Conservation (phyloP, 1,284 basidiomycete genomes). For the Cutaneotrichosporon spelunceum region DNA sequence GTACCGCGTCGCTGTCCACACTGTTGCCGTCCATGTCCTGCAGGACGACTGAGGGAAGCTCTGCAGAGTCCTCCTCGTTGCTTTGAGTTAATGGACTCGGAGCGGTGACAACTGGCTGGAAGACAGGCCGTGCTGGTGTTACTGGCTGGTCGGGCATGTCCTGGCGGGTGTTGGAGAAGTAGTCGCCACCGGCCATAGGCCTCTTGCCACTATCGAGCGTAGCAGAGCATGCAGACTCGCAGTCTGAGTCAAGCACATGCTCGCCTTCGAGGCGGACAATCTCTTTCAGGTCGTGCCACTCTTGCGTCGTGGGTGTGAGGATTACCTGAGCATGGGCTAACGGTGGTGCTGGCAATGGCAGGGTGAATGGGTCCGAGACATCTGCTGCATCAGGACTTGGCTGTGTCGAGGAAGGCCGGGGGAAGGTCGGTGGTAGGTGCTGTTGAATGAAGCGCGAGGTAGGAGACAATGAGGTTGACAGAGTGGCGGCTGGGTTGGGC, state of each 20-base stretch:
- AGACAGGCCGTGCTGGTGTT: conserved; percentile 7
- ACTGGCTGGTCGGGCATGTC: background rate
- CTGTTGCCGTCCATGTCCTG: conserved; percentile 7
- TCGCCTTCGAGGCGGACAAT: conserved; percentile 26
- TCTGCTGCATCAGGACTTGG: conserved; percentile 4
- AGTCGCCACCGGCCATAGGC: background rate
- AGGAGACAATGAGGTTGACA: conserved; percentile 40
- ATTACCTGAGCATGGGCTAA: conserved; percentile 40
- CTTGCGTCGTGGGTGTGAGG: conserved; percentile 53
- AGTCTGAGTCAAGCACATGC: conserved; percentile 11
- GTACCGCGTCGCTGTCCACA: background rate
- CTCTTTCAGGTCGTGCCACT: conserved; percentile 49
- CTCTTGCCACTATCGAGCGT: background rate
- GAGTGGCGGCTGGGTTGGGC: conserved; percentile 16
- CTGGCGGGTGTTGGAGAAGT: conserved; percentile 6
- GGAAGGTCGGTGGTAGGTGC: conserved; percentile 46
- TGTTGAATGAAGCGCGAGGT: conserved; percentile 46
- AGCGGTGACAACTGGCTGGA: conserved; percentile 11
- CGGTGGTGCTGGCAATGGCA: background rate
- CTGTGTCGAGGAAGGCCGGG: conserved; percentile 15
- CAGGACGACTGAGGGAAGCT: background rate
- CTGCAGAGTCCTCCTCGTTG: background rate
- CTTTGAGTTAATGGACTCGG: conserved; percentile 5
- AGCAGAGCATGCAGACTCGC: conserved; percentile 6
- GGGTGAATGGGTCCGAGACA: background rate